Conservation (phyloP, 148 eudicot species). For the Persicaria maculosa region DNA sequence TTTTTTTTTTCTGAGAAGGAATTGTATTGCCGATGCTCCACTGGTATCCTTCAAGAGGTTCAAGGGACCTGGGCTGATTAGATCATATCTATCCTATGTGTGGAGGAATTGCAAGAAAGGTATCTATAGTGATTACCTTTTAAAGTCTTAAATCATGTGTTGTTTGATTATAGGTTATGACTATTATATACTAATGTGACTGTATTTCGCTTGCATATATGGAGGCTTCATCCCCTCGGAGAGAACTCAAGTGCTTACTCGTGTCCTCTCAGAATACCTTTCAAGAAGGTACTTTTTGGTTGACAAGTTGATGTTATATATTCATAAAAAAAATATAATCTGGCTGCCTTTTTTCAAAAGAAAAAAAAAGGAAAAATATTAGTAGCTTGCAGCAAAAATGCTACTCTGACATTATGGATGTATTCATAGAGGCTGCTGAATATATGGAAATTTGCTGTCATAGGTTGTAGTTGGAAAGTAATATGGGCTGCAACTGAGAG, state of each 20-base stretch:
- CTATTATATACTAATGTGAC: conserved; percentile 9
- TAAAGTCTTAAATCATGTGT: neutral
- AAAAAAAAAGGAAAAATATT: neutral
- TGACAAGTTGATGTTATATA: neutral
- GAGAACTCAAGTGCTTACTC: conserved; percentile 61
- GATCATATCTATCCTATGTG: conserved; percentile 55
- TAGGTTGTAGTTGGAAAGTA: too few species aligned
- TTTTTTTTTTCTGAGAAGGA: neutral
- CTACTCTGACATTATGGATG: too few species aligned
- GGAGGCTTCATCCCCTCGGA: conserved; percentile 86
- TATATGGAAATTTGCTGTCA: too few species aligned
- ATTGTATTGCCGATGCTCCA: conserved; percentile 14
- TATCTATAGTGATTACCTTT: conserved; percentile 20
- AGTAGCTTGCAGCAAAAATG: neutral
- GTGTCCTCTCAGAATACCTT: conserved; percentile 33
- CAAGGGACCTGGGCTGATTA: conserved; percentile 80
- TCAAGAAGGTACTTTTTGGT: conserved; percentile 32
- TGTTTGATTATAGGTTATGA: conserved; percentile 6
- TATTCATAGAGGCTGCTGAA: too few species aligned
- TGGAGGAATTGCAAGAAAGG: conserved; percentile 98
- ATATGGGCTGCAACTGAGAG: too few species aligned
- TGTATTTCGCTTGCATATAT: conserved; percentile 36
- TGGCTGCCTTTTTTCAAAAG: neutral
- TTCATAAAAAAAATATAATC: neutral
- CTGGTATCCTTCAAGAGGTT: conserved; percentile 45